Percentiles rank a stretch among this genome's conserved stretches.
phyloP scores from a whole-genome alignment of 176 grass and related monocot genomes.

The Triticum monococcum region DNA sequence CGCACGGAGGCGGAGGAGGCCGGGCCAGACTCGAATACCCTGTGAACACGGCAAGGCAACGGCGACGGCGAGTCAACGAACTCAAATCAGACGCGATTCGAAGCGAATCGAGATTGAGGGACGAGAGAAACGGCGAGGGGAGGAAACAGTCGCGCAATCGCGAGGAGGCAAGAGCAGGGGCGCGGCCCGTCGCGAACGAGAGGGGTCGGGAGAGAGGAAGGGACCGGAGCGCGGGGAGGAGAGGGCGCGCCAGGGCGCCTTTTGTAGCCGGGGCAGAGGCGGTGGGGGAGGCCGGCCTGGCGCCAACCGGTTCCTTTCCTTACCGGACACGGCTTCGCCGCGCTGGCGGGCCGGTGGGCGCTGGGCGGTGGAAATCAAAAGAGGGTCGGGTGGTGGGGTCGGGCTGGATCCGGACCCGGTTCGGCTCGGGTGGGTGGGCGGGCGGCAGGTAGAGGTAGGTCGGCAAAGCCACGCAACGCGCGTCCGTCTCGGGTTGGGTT shows the following conservation, averaged over 20 bases:
- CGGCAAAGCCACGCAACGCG: too few species aligned
- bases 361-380: too few species aligned
- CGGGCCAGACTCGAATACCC: not conserved
- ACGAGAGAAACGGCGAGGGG: not conserved
- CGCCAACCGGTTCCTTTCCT: constrained; percentile 26
- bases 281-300: not conserved
- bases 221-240: not conserved
- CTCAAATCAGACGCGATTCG: not conserved
- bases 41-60: constrained; percentile 2
- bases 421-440: too few species aligned
- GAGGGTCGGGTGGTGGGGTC: too few species aligned
- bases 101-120: not conserved
- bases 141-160: not conserved
- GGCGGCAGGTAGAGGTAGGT: too few species aligned
- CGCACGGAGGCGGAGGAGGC: not conserved
- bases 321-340: constrained; percentile 15
- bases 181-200: not conserved
- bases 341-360: not conserved
- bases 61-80: not conserved
- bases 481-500: too few species aligned
- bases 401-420: too few species aligned
- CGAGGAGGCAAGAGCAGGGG: not conserved
- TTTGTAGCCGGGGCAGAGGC: constrained; percentile 27
- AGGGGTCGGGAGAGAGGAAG: too few species aligned
- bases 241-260: not conserved